phyloP scores from a whole-genome alignment of 495 filamentous ascomycete species.

The Penicillium maclennaniae region DNA sequence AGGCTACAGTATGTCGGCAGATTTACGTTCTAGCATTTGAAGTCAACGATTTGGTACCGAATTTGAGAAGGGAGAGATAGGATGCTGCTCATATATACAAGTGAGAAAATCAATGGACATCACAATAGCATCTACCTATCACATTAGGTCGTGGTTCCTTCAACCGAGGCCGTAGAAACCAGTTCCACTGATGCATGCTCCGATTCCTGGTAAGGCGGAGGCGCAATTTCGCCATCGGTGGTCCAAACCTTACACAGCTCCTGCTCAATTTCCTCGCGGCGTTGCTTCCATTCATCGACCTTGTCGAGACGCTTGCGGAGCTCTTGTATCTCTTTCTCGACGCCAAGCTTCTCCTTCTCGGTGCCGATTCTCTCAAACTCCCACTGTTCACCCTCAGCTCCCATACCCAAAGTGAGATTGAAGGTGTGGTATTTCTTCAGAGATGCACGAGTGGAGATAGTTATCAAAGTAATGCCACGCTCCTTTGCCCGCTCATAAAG shows the following conservation, averaged over 20 bases:
- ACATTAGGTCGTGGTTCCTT: constrained; percentile 8
- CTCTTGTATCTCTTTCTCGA: constrained; percentile 83
- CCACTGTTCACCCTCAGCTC: constrained; percentile 65
- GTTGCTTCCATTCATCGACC: constrained; percentile 77
- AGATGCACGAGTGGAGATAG: constrained; percentile 86
- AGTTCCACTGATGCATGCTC: constrained; percentile 10
- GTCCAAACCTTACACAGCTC: constrained; percentile 64
- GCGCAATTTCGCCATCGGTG: constrained; percentile 38
- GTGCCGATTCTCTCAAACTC: constrained; percentile 91
- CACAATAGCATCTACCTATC: not conserved
- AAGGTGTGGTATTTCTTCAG: constrained; percentile 93
- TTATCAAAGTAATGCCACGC: constrained; percentile 88
- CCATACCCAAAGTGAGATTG: constrained; percentile 77
- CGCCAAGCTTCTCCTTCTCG: constrained; percentile 81
- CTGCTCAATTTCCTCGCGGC: constrained; percentile 70
- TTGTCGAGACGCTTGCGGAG: constrained; percentile 72
- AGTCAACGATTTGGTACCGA: not conserved
- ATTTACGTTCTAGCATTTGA: not conserved
- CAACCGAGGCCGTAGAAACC: constrained; percentile 8
- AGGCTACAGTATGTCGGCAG: not conserved
- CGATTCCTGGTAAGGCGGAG: constrained; percentile 33
- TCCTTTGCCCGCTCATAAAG: constrained; percentile 90
- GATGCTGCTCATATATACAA: constrained; percentile 1
- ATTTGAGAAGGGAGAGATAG: not conserved
- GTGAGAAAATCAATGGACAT: not conserved